phyloP scores from a whole-genome alignment of 805 yeast species.

The Ogataea philodendri region DNA sequence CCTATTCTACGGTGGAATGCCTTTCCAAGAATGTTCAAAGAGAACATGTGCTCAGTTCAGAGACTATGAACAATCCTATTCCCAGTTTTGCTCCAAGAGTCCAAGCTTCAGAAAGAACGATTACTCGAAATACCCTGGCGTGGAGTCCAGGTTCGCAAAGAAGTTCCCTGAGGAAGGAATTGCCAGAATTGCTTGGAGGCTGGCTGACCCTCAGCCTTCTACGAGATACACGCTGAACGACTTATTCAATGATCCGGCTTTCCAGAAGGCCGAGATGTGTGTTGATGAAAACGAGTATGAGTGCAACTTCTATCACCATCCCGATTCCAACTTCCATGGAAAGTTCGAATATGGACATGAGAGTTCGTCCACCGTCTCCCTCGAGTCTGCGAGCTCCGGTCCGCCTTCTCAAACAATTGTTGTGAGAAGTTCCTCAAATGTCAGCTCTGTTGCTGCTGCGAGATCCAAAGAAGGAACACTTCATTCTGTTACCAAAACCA shows the following conservation, averaged over 20 bases:
- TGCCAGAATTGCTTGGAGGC: slow-evolving; percentile 75
- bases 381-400: slow-evolving; percentile 5
- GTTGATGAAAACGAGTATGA: slow-evolving; percentile 43
- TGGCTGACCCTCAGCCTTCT: slow-evolving; percentile 60
- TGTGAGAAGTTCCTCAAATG: slow-evolving; percentile 9
- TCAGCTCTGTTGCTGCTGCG: slow-evolving; percentile 18
- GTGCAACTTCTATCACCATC: slow-evolving; percentile 28
- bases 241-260: slow-evolving; percentile 67
- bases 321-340: slow-evolving; percentile 18
- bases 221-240: slow-evolving; percentile 59
- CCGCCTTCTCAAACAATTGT: not conserved
- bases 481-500: slow-evolving; percentile 9
- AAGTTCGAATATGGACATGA: slow-evolving; percentile 24
- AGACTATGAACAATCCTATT: slow-evolving; percentile 46
- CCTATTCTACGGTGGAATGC: slow-evolving; percentile 55
- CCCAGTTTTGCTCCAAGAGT: slow-evolving; percentile 35
- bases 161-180: slow-evolving; percentile 60
- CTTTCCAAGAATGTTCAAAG: slow-evolving; percentile 54
- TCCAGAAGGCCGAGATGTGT: slow-evolving; percentile 61
- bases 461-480: slow-evolving; percentile 16
- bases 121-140: slow-evolving; percentile 58
- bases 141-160: slow-evolving; percentile 68
- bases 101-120: slow-evolving; percentile 49
- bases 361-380: slow-evolving; percentile 15
- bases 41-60: slow-evolving; percentile 49